phyloP scores from a whole-genome alignment of 2,329 filamentous ascomycete genomes.

The Xylaria polymorpha region DNA sequence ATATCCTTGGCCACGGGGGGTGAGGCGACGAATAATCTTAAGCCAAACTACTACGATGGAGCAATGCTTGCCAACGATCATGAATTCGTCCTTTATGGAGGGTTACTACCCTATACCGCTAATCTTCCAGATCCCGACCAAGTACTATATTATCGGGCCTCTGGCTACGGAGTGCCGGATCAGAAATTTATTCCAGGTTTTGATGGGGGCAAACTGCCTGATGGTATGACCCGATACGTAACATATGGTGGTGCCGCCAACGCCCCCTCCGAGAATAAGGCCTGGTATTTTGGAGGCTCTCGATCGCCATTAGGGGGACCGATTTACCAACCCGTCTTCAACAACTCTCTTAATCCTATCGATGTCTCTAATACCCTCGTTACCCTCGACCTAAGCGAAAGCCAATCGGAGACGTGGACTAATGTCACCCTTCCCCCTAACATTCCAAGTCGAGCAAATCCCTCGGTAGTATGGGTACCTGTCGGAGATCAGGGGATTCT shows the following conservation, averaged over 20 bases:
- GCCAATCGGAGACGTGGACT: constrained; percentile 64
- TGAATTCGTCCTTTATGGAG: constrained; percentile 74
- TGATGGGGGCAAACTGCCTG: constrained; percentile 54
- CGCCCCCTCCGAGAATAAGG: constrained; percentile 76
- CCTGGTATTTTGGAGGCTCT: constrained; percentile 77
- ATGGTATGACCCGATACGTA: constrained; percentile 68
- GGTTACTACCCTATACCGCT: constrained; percentile 56
- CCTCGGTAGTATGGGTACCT: constrained; percentile 79
- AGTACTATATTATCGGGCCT: constrained; percentile 64
- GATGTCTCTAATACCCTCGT: constrained; percentile 68
- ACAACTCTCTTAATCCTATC: constrained; percentile 54
- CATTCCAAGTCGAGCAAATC: constrained; percentile 68
- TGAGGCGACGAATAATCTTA: constrained; percentile 60
- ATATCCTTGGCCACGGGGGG: constrained; percentile 61
- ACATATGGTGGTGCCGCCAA: constrained; percentile 72
- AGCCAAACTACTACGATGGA: constrained; percentile 70
- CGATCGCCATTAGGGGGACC: constrained; percentile 61
- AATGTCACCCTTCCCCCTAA: constrained; percentile 64
- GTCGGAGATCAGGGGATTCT: constrained; percentile 81
- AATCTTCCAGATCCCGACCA: constrained; percentile 56
- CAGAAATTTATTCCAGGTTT: constrained; percentile 59
- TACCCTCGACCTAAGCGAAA: constrained; percentile 67
- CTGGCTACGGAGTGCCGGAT: constrained; percentile 62
- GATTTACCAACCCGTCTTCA: constrained; percentile 55
- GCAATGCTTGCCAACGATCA: constrained; percentile 73